A percentile compares a stretch with the other conserved stretches of the same genome.
Conservation (phyloP, 805 yeast species). For the Zygosaccharomyces pseudorouxii region DNA sequence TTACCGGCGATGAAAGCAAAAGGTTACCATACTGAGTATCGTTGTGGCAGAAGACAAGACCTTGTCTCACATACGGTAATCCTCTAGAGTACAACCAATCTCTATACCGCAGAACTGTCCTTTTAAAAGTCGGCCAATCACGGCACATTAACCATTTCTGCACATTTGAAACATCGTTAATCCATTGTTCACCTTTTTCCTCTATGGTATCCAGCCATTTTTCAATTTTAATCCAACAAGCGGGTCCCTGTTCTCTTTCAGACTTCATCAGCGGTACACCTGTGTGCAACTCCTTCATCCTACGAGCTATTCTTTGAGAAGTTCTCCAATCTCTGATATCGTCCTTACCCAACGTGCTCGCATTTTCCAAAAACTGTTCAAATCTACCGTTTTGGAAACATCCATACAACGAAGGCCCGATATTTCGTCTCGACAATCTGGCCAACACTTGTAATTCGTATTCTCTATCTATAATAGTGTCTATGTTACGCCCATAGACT, state of each 20-base stretch:
- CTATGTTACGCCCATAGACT: constrained; percentile 86
- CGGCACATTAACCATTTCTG: constrained; percentile 37
- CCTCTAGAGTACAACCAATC: constrained; percentile 50
- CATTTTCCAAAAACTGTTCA: constrained; percentile 86
- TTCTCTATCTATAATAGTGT: constrained; percentile 78
- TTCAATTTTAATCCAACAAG: constrained; percentile 60
- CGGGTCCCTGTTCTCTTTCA: constrained; percentile 60
- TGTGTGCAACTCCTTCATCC: constrained; percentile 91
- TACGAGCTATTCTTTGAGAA: constrained; percentile 81
- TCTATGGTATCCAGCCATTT: constrained; percentile 62
- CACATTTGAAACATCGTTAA: constrained; percentile 32
- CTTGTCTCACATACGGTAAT: constrained; percentile 38
- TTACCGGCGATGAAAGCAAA: constrained; percentile 56
- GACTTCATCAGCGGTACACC: constrained; percentile 60
- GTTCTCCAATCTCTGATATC: constrained; percentile 73
- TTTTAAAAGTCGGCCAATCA: constrained; percentile 47
- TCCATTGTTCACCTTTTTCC: constrained; percentile 35
- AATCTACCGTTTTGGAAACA: constrained; percentile 89
- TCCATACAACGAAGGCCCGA: constrained; percentile 87
- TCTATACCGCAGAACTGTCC: constrained; percentile 48
- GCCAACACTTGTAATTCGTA: constrained; percentile 68
- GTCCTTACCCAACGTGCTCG: constrained; percentile 65
- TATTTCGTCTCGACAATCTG: constrained; percentile 67
- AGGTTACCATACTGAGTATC: constrained; percentile 96
- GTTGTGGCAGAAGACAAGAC: constrained; percentile 83